Evolutionary conservation across 768 basidiomycete genomes (phyloP).

Genomic region (Boletellus ananiceps): DNA sequence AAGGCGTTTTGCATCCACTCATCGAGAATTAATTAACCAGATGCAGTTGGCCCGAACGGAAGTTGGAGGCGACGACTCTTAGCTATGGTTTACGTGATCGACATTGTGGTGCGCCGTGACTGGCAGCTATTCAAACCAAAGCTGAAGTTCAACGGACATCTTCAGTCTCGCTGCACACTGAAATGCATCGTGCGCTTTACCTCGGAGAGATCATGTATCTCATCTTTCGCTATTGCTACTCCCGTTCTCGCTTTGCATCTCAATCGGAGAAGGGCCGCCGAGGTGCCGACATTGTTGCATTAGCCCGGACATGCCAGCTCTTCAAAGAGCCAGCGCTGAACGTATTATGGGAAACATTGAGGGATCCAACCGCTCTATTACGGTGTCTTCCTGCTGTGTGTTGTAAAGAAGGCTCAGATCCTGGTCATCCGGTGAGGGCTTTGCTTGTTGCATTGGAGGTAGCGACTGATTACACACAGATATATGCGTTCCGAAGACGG

Average conservation of each 20-base stretch:
- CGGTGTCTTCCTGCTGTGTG: not conserved
- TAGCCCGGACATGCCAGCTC: not conserved
- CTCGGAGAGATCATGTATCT: not conserved
- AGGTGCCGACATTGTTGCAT: not conserved
- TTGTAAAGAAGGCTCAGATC: no score
- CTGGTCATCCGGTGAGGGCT: not conserved
- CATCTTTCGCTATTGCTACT: not conserved
- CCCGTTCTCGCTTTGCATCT: not conserved
- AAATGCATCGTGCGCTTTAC: not conserved
- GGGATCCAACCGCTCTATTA: not conserved
- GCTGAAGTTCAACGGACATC: no score
- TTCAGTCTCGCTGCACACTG: no score
- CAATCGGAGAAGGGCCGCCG: not conserved
- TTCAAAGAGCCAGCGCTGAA: constrained; percentile 3
- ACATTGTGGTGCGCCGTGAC: no score
- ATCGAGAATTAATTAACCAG: no score
- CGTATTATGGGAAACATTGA: not conserved
- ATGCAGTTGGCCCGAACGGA: no score
- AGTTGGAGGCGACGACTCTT: no score
- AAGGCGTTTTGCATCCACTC: no score
- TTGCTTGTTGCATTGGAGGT: not conserved
- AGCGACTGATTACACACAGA: not conserved
- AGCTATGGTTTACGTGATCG: no score
- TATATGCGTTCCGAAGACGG: not conserved
- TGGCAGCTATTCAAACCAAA: no score